phyloP scores from a whole-genome alignment of 78 protist species.

The Isochrysis galbana region DNA sequence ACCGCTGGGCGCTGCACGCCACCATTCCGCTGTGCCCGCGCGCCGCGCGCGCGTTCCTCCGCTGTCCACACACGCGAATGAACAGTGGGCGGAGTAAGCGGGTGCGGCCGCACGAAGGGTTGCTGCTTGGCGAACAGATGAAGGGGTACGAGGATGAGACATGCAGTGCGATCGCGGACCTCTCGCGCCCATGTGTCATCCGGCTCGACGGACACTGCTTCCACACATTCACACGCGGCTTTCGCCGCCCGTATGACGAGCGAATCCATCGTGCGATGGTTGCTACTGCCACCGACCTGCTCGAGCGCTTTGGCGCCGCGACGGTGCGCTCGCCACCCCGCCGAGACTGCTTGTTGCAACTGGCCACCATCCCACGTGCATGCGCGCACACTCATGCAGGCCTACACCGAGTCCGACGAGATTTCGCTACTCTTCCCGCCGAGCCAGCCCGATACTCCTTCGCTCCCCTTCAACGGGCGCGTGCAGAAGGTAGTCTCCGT shows the following conservation, averaged over 20 bases:
- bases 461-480: constrained; percentile 14
- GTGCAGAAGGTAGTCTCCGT: constrained; percentile 5
- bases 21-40: too few relatives aligned
- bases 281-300: neutral
- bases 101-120: neutral
- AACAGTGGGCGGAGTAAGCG: too few relatives aligned
- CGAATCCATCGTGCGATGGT: neutral
- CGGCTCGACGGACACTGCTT: constrained; percentile 21
- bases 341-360: too few relatives aligned
- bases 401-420: constrained; percentile 26
- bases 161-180: neutral
- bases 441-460: neutral
- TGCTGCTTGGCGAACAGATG: neutral
- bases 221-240: neutral
- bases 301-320: neutral
- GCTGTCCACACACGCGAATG: too few relatives aligned
- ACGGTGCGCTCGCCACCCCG: too few relatives aligned
- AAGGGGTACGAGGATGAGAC: neutral
- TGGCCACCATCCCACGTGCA: too few relatives aligned
- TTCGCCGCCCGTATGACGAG: neutral
- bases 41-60: too few relatives aligned
- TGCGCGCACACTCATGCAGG: too few relatives aligned
- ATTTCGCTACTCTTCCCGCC: neutral
- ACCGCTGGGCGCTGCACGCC: too few relatives aligned
- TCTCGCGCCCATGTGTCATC: neutral